A percentile compares a stretch with the other conserved stretches of the same genome.
phyloP scores from a whole-genome alignment of 2,329 filamentous ascomycete species.

The Clarireedia paspali region DNA sequence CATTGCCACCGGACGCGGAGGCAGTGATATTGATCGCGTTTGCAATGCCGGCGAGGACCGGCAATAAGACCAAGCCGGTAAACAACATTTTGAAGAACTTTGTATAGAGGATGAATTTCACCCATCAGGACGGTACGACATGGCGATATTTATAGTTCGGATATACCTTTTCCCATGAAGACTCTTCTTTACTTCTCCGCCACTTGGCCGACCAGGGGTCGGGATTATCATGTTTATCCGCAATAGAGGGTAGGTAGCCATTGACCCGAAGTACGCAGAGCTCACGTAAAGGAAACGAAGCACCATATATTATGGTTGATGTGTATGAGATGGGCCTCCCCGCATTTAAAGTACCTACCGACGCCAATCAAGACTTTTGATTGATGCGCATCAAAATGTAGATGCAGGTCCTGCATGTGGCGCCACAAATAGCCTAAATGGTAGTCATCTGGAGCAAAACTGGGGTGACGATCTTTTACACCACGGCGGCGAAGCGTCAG shows the following conservation, averaged over 20 bases:
- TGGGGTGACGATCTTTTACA: neutral
- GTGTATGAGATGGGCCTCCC: neutral
- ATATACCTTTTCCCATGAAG: conserved; percentile 3
- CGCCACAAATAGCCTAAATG: neutral
- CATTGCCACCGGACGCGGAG: conserved; percentile 23
- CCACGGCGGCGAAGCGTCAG: too few species aligned
- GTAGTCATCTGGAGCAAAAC: neutral
- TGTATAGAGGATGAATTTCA: neutral
- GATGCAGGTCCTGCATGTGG: neutral
- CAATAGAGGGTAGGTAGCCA: neutral
- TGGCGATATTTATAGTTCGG: neutral
- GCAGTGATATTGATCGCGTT: conserved; percentile 23
- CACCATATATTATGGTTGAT: neutral
- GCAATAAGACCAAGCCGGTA: neutral
- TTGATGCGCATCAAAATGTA: conserved; percentile 10
- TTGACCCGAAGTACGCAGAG: neutral
- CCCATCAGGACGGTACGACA: neutral
- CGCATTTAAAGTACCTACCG: neutral
- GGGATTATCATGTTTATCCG: neutral
- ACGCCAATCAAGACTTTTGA: neutral
- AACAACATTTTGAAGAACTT: conserved; percentile 3
- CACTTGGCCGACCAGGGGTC: neutral
- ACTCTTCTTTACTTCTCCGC: neutral
- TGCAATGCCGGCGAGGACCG: conserved; percentile 13
- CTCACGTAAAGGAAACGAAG: neutral